Conservation (phyloP, 1,284 basidiomycete genomes). For the Phellinidium pouzarii region DNA sequence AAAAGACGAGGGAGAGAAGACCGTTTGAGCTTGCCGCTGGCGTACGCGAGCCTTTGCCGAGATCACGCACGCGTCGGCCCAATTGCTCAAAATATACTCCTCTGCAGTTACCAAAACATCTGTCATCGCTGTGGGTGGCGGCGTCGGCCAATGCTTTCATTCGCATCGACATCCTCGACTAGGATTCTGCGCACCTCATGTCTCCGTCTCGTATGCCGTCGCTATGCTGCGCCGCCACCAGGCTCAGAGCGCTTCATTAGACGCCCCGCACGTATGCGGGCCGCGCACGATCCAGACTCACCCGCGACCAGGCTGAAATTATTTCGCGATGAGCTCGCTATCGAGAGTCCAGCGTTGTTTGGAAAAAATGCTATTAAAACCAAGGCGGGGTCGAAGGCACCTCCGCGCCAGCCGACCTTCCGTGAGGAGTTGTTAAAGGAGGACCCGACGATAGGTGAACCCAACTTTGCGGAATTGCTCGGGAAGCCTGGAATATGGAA, state of each 20-base stretch:
- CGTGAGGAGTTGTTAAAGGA: constrained; percentile 15
- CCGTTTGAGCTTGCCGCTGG: background rate
- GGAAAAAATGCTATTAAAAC: background rate
- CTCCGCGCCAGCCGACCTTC: background rate
- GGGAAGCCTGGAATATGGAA: constrained; percentile 12
- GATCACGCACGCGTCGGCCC: constrained; percentile 2
- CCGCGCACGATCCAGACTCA: background rate
- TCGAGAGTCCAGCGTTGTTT: background rate
- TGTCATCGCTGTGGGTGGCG: background rate
- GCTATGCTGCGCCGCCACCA: background rate
- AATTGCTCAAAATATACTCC: background rate
- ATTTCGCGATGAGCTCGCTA: background rate
- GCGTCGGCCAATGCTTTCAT: constrained; percentile 6
- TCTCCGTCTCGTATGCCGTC: constrained; percentile 7
- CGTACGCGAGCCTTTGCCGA: background rate
- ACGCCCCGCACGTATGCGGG: background rate
- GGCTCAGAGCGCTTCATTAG: background rate
- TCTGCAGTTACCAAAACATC: background rate
- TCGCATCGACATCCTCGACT: background rate
- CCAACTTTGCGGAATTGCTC: constrained; percentile 8
- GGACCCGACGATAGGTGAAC: constrained; percentile 13
- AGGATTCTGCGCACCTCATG: constrained; percentile 3
- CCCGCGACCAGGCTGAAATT: background rate
- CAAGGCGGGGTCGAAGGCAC: background rate
- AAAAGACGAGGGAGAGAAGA: background rate